Conservation (phyloP, 2,329 filamentous ascomycete genomes). For the Dendryphion nanum region DNA sequence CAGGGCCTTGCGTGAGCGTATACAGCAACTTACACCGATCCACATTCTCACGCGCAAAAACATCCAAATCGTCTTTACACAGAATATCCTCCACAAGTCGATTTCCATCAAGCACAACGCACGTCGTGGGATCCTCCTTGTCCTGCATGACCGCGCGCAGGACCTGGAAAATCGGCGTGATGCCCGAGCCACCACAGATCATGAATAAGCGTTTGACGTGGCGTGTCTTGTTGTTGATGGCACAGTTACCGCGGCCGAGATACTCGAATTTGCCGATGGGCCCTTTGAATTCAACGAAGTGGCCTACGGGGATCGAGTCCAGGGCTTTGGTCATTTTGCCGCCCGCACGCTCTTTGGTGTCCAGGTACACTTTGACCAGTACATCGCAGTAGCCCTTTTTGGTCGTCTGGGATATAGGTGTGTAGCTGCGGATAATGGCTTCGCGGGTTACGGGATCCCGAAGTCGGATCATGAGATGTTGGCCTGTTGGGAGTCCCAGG, state of each 20-base stretch:
- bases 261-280: slow-evolving; percentile 87
- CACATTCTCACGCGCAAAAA: slow-evolving; percentile 53
- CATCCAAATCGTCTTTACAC: slow-evolving; percentile 70
- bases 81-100: slow-evolving; percentile 77
- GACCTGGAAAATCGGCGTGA: slow-evolving; percentile 89
- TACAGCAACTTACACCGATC: slow-evolving; percentile 65
- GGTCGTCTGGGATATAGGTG: slow-evolving; percentile 68
- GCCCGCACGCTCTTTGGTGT: slow-evolving; percentile 56
- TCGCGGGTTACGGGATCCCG: slow-evolving; percentile 69
- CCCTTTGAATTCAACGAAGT: slow-evolving; percentile 80
- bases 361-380: slow-evolving; percentile 79
- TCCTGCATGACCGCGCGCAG: slow-evolving; percentile 71
- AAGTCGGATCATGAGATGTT: slow-evolving; percentile 83
- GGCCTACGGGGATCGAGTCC: slow-evolving; percentile 68
- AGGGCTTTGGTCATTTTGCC: slow-evolving; percentile 82
- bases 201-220: slow-evolving; percentile 71
- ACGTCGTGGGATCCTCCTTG: slow-evolving; percentile 61
- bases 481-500: slow-evolving; percentile 77
- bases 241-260: slow-evolving; percentile 63
- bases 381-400: slow-evolving; percentile 68
- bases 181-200: slow-evolving; percentile 85
- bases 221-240: slow-evolving; percentile 57
- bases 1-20: slow-evolving; percentile 63
- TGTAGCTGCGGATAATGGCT: slow-evolving; percentile 81
- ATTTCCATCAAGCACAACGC: slow-evolving; percentile 77